Evolutionary conservation across 129 eudicot genomes (phyloP).

Genomic region (Arctium lappa): DNA sequence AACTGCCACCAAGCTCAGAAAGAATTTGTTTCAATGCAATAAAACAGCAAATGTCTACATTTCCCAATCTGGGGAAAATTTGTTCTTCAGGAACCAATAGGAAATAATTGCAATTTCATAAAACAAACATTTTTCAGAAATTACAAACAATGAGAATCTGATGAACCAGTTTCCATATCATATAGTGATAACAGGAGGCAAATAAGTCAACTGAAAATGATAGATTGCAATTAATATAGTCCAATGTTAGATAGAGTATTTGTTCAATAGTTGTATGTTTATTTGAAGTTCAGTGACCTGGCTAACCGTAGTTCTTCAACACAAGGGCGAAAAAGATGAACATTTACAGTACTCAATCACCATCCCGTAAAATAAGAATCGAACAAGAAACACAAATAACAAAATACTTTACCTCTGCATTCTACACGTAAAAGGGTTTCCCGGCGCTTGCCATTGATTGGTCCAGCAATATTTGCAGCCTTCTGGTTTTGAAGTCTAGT

Average conservation of each 20-base stretch:
- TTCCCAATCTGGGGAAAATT: neutral
- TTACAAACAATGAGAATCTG: neutral
- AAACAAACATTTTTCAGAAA: too few relatives aligned
- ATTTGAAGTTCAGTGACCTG: conserved; percentile 24
- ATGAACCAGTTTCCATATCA: neutral
- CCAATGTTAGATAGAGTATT: conserved; percentile 8
- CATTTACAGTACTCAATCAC: conserved; percentile 48
- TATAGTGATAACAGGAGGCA: neutral
- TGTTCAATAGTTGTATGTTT: conserved; percentile 35
- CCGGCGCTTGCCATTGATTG: conserved; percentile 14
- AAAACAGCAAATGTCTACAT: neutral
- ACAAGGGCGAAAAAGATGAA: conserved; percentile 23
- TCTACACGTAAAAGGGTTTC: conserved; percentile 35
- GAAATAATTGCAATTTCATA: neutral
- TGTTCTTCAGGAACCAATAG: neutral
- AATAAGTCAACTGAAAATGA: conserved; percentile 6
- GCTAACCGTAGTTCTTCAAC: conserved; percentile 24
- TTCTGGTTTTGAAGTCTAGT: conserved; percentile 24
- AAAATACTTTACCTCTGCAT: conserved; percentile 50
- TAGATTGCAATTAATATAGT: conserved; percentile 20
- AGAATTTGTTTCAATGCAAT: neutral
- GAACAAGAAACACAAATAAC: conserved; percentile 23
- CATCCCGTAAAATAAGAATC: conserved; percentile 27
- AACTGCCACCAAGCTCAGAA: neutral
- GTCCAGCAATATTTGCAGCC: conserved; percentile 20